Evolutionary conservation across 202 grass and related monocot species (phyloP), one percentile per base, ranked within the genome.

Genomic region (Schoenoplectus tabernaemontani): DNA sequence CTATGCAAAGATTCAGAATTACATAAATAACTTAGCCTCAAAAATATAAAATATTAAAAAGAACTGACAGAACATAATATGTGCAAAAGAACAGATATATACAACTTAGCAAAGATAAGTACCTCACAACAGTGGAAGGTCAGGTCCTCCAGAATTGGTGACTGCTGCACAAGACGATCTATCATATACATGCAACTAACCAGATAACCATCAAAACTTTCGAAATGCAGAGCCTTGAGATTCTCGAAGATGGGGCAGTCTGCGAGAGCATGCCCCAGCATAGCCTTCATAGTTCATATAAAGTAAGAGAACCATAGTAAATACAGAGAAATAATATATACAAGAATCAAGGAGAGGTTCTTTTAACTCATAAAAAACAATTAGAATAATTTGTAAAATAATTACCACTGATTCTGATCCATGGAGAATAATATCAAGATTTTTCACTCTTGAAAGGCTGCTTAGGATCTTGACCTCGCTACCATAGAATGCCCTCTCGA

Each of bases 61-160:
- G 24, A 47, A 12, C 2, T 20, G 30, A 72, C 2, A 48, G 10
- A 26, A 30, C 24, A 30, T 22, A 47, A 66, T 7, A 48, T 30
- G 41, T 16, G 10, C 42, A 65, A 24, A 65, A 22, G 4, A 46
- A 44, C 65, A 26, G 38, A 41, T 70, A 69, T 46, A 15, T 44
- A 69, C 38, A 24, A 39, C 19, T 69, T 44, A n/a, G 41, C 22
- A 3, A 48, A 28, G 16, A 71, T 46, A 70, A 70, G 66, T 71
- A 71, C 66, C 66, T 71, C 23, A 15, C 41, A 71, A 47, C 66
- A 47, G 22, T 71, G 42, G 26, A 71, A 71, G 66, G 66, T 71
- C 10, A 71, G 22, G 5, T 47, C 42, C 66, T 71, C 22, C 39
- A 71, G 22, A 46, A 6, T 6, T 71, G 66, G 42, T 26, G 66